Evolutionary conservation across 805 yeast genomes (phyloP).

Genomic region (Saccharomycopsis guyanensis): DNA sequence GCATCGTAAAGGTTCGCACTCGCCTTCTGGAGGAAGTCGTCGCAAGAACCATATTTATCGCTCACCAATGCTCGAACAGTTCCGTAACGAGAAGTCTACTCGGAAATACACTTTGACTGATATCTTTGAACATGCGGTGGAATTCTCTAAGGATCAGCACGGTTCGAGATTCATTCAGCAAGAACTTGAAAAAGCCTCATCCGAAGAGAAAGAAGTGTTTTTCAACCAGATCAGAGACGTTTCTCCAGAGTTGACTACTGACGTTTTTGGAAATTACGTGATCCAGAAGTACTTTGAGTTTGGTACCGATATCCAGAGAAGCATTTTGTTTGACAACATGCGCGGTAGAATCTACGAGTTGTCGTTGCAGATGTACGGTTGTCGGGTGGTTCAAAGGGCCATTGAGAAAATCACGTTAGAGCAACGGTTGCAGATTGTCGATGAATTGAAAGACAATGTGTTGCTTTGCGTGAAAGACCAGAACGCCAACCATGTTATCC

Average conservation of each 20-base stretch:
- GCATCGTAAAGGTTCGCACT: slow-evolving; percentile 3
- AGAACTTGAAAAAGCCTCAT: slow-evolving; percentile 54
- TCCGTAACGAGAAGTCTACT: slow-evolving; percentile 53
- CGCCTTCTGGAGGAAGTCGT: slow-evolving; percentile 15
- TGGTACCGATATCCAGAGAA: slow-evolving; percentile 65
- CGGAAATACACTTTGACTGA: slow-evolving; percentile 62
- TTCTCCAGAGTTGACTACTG: slow-evolving; percentile 78
- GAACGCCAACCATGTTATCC: slow-evolving; percentile 97
- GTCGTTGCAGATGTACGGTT: slow-evolving; percentile 94
- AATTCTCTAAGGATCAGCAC: slow-evolving; percentile 91
- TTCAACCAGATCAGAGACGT: slow-evolving; percentile 77
- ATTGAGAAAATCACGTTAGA: slow-evolving; percentile 59
- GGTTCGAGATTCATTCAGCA: slow-evolving; percentile 97
- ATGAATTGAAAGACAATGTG: slow-evolving; percentile 59
- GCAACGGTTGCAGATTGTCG: slow-evolving; percentile 60
- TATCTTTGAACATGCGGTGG: slow-evolving; percentile 79
- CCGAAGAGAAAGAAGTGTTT: slow-evolving; percentile 70
- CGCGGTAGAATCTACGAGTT: slow-evolving; percentile 64
- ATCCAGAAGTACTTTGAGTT: slow-evolving; percentile 88
- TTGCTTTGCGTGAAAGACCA: slow-evolving; percentile 81
- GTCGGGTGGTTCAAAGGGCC: slow-evolving; percentile 94
- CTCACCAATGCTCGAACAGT: slow-evolving; percentile 78
- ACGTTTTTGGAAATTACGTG: slow-evolving; percentile 96
- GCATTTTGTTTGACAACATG: slow-evolving; percentile 62
- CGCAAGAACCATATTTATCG: slow-evolving; percentile 46